Evolutionary conservation across 2,329 filamentous ascomycete genomes (phyloP), one percentile per base, ranked within the genome.

Genomic region (Coleophoma crateriformis): DNA sequence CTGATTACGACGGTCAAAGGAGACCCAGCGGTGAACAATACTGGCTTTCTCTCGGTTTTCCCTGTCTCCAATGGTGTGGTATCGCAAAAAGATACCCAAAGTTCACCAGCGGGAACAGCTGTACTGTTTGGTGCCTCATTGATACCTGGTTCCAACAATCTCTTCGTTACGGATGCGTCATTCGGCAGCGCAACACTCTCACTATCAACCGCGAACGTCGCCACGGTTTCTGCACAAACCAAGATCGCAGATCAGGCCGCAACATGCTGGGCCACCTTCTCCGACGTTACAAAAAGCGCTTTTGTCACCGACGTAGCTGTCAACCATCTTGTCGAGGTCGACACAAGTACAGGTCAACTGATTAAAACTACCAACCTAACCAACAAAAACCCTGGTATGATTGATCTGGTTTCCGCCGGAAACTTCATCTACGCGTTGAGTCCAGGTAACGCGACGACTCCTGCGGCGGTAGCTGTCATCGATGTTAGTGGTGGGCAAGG

Each of bases 1-100:
- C 66, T 86, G 0, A 71, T 77, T 46, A 71, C 76, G 0, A 81
- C 77, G 1, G 79, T 85, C 38, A 86, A 86, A 64, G 82, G 82
- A 1, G 71, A 83, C 48, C 77, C 77, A 0, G 56, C 68, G 0
- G 64, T 64, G 4, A 81, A 80, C 60, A 80, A 76, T 47, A 78
- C 73, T 0, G 80, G 81, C 0, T 84, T 80, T 56, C 50, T 85
- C 11, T 74, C 76, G 0, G 63, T 71, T 0, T 81, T 80, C 52
- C 55, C 71, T 0, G 71, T 84, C 3, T 12, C 33, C 7, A 53
- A 57, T 19, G 48, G 47, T 12, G 33, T 39, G 4, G 54, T 49
- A 57, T 64, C 44, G 49, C 59, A 17, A 20, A 20, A 65, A 13
- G 68, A 67, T 2, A 58, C 56, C 1, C 63, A 63, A 17, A 71